Evolutionary conservation across 1,284 basidiomycete species (phyloP).

Genomic region (Fereydounia khargensis): DNA sequence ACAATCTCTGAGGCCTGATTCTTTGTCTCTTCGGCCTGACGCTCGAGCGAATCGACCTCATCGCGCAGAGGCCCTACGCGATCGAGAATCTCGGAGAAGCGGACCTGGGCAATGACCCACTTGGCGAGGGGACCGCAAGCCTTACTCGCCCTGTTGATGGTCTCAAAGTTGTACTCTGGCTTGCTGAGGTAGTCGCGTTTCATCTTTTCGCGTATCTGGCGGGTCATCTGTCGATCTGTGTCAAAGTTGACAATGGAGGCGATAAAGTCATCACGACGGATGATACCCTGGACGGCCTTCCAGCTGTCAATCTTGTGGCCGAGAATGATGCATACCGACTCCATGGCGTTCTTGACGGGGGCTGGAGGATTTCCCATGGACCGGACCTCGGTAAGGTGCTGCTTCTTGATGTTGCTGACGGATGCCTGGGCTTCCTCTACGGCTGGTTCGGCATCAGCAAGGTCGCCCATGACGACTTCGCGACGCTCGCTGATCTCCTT

Average conservation of each 20-base stretch:
- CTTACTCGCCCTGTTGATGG: slow-evolving; percentile 89
- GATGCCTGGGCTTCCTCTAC: slow-evolving; percentile 91
- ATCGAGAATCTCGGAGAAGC: slow-evolving; percentile 96
- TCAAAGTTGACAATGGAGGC: slow-evolving; percentile 95
- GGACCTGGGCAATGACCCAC: slow-evolving; percentile 96
- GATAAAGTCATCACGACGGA: slow-evolving; percentile 97
- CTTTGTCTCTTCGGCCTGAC: slow-evolving; percentile 87
- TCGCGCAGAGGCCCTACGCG: slow-evolving; percentile 94
- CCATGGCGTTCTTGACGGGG: slow-evolving; percentile 96
- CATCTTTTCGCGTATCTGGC: slow-evolving; percentile 83
- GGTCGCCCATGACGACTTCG: slow-evolving; percentile 85
- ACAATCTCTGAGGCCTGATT: slow-evolving; percentile 85
- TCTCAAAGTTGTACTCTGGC: slow-evolving; percentile 91
- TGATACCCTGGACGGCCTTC: slow-evolving; percentile 93
- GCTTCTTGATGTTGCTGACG: slow-evolving; percentile 94
- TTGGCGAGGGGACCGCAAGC: slow-evolving; percentile 98
- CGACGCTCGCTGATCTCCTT: slow-evolving; percentile 82
- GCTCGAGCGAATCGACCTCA: slow-evolving; percentile 89
- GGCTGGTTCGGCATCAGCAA: slow-evolving; percentile 96
- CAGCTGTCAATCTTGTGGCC: slow-evolving; percentile 96
- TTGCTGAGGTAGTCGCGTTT: slow-evolving; percentile 88
- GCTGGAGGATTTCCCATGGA: slow-evolving; percentile 98
- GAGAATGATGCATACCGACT: slow-evolving; percentile 95
- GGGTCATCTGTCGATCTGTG: slow-evolving; percentile 86
- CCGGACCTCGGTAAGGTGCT: slow-evolving; percentile 95